These are phyloP conservation scores for Blastocystis hominis DNA, from an alignment of 352 stramenopile genomes.

Conservation along the genomic window DNA sequence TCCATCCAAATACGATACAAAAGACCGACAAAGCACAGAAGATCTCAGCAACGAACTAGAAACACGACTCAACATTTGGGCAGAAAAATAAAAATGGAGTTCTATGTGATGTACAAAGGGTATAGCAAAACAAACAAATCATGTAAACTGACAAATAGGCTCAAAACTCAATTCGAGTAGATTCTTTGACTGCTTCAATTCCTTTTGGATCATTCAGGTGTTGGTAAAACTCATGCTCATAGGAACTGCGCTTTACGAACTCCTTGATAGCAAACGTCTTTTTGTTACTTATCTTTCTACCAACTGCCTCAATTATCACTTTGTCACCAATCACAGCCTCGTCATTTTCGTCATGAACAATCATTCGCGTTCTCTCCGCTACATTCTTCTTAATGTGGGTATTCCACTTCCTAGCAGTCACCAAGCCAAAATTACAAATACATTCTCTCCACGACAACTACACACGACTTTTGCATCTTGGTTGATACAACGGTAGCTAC, in stretches of 20 bases:
- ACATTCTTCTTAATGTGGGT: constrained; percentile 54
- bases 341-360: constrained; percentile 56
- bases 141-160: background rate
- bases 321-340: constrained; percentile 46
- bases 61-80: too few relatives aligned
- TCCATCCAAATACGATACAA: background rate
- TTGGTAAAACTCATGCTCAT: constrained; percentile 45
- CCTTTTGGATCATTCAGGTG: constrained; percentile 35
- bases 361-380: constrained; percentile 43
- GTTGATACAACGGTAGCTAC: constrained; percentile 52
- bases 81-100: too few relatives aligned
- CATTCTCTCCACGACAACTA: constrained; percentile 56
- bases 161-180: background rate
- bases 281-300: constrained; percentile 4
- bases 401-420: constrained; percentile 56
- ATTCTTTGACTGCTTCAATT: background rate
- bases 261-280: constrained; percentile 57
- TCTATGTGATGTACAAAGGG: background rate
- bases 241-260: constrained; percentile 8
- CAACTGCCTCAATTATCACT: constrained; percentile 54
- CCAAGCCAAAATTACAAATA: background rate
- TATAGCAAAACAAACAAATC: background rate
- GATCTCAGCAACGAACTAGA: background rate
- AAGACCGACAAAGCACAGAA: background rate
- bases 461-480: constrained; percentile 56